Evolutionary conservation across 1,284 basidiomycete genomes (phyloP).

Genomic region (Trametes polyzona): DNA sequence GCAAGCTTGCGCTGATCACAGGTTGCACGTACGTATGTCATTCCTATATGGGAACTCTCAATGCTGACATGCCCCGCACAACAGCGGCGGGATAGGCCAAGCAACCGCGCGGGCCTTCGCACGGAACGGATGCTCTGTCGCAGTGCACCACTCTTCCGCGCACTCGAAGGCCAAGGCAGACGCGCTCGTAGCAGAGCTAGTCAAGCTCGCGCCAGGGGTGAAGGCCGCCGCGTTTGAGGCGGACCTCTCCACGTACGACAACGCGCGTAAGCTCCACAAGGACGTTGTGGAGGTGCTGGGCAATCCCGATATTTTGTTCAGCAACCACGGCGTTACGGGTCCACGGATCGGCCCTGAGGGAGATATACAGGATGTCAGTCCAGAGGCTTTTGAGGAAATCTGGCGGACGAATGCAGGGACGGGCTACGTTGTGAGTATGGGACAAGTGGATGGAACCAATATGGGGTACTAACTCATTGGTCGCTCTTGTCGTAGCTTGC

Average conservation of each 20-base stretch:
- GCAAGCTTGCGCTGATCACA: conserved; percentile 33
- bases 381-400: conserved; percentile 51
- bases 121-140: conserved; percentile 50
- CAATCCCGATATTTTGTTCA: conserved; percentile 54
- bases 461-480: not conserved
- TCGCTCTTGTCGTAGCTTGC: conserved; percentile 41
- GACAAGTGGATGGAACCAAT: not conserved
- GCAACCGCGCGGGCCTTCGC: conserved; percentile 53
- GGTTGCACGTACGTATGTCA: conserved; percentile 40
- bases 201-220: conserved; percentile 35
- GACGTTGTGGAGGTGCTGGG: conserved; percentile 49
- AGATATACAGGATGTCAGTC: conserved; percentile 47
- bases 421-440: conserved; percentile 43
- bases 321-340: conserved; percentile 51
- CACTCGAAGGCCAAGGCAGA: conserved; percentile 38
- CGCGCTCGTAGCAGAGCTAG: conserved; percentile 44
- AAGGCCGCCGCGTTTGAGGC: conserved; percentile 50
- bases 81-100: conserved; percentile 55
- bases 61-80: not conserved
- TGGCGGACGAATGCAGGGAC: conserved; percentile 55
- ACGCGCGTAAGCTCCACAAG: conserved; percentile 45
- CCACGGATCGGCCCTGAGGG: conserved; percentile 49
- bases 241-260: conserved; percentile 49
- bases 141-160: conserved; percentile 52
- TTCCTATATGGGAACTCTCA: no score